Conservation (phyloP, 192 early-diverging fungal genomes). For the Podila clonocystis region DNA sequence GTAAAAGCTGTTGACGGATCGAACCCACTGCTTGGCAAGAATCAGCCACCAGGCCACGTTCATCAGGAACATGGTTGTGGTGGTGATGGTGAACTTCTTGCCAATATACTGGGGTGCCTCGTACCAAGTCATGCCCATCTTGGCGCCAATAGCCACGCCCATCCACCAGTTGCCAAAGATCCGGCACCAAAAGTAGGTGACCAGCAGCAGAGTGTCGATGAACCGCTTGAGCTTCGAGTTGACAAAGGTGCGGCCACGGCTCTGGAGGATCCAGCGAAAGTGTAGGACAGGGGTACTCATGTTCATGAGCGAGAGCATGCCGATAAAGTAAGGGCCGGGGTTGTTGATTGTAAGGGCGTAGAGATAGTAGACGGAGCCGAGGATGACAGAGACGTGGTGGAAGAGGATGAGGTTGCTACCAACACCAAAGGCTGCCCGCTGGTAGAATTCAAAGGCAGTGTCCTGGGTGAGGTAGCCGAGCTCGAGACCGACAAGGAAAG, state of each 20-base stretch:
- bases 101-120: conserved; percentile 32
- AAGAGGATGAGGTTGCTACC: conserved; percentile 53
- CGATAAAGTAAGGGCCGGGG: conserved; percentile 49
- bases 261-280: conserved; percentile 46
- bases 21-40: conserved; percentile 44
- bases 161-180: conserved; percentile 54
- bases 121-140: conserved; percentile 45
- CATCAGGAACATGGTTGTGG: conserved; percentile 49
- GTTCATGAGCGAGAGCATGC: conserved; percentile 50
- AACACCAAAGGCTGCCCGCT: conserved; percentile 37
- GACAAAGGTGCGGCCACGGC: conserved; percentile 31
- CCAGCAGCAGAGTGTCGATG: conserved; percentile 38
- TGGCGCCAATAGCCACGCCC: conserved; percentile 49
- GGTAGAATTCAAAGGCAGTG: conserved; percentile 50
- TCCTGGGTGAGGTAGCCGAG: conserved; percentile 47
- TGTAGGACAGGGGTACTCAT: conserved; percentile 50
- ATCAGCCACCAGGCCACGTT: conserved; percentile 48
- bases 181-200: conserved; percentile 52
- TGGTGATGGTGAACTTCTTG: conserved; percentile 46
- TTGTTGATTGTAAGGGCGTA: conserved; percentile 35
- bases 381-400: conserved; percentile 46
- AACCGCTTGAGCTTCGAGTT: conserved; percentile 47
- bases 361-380: conserved; percentile 46
- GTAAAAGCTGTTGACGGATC: conserved; percentile 46
- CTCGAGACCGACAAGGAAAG: conserved; percentile 51